Evolutionary conservation across 2,329 filamentous ascomycete species (phyloP).

Genomic region (Aspergillus sp.): DNA sequence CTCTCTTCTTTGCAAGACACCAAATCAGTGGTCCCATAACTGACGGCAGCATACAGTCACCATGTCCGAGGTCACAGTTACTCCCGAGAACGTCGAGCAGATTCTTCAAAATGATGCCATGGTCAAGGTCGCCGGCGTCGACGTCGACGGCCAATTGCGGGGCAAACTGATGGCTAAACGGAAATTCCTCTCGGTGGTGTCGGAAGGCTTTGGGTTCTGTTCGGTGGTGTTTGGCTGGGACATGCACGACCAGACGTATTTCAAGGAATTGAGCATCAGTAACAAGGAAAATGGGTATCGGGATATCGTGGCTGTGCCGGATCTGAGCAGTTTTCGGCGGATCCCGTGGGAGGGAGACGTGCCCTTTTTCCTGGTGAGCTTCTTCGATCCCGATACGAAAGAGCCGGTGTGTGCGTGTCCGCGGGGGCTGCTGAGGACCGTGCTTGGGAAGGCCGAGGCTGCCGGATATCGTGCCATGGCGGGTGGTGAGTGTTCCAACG

Average conservation of each 20-base stretch:
- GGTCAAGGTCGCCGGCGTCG: conserved; percentile 80
- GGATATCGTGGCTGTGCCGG: conserved; percentile 74
- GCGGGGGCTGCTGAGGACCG: conserved; percentile 61
- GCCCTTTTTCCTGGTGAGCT: conserved; percentile 77
- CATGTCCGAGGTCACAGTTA: conserved; percentile 28
- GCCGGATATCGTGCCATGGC: conserved; percentile 78
- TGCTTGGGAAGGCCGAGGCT: conserved; percentile 57
- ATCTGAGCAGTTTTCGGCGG: conserved; percentile 66
- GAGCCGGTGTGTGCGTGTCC: conserved; percentile 69
- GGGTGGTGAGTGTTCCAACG: conserved; percentile 55
- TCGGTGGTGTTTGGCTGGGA: conserved; percentile 94
- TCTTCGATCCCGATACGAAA: conserved; percentile 70
- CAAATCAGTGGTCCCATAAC: no score
- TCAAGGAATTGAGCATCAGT: conserved; percentile 74
- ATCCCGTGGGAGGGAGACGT: conserved; percentile 88
- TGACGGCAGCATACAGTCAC: background rate
- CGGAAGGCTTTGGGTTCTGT: conserved; percentile 83
- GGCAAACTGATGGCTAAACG: conserved; percentile 88
- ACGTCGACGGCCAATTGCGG: conserved; percentile 78
- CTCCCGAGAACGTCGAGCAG: conserved; percentile 55
- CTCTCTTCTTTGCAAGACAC: background rate
- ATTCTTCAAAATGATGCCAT: conserved; percentile 63
- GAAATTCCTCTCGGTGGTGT: conserved; percentile 80
- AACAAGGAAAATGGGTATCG: conserved; percentile 87
- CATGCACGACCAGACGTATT: conserved; percentile 90